Conservation (phyloP, 148 eudicot genomes). For the Rhododendron kiyosumense region DNA sequence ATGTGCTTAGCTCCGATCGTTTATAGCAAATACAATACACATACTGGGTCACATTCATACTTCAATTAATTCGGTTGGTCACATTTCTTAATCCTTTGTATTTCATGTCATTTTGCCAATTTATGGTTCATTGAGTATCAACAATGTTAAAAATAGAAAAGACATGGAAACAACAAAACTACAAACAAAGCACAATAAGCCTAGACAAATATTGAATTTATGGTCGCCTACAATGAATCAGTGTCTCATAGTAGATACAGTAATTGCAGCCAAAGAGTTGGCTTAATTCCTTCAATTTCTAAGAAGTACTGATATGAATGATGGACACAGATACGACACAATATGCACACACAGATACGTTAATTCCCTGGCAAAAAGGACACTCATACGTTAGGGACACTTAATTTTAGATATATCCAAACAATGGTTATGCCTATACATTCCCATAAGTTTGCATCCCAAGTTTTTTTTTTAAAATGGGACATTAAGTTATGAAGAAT, state of each 20-base stretch:
- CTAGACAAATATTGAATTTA: neutral
- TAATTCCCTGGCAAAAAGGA: neutral
- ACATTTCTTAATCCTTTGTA: neutral
- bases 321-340: neutral
- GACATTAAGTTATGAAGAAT: no score
- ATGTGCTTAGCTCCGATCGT: neutral
- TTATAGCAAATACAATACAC: neutral
- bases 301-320: neutral
- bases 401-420: no score
- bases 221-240: no score
- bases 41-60: neutral
- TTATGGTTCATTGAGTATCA: neutral
- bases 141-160: neutral
- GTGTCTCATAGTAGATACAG: neutral
- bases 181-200: neutral
- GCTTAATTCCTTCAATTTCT: neutral
- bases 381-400: neutral
- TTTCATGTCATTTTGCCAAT: conserved; percentile 4
- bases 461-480: no score
- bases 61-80: neutral
- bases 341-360: neutral
- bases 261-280: neutral
- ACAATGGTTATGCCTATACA: no score
- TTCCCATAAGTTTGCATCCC: no score
- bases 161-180: neutral